phyloP scores from a whole-genome alignment of 2,329 filamentous ascomycete species.

The Fusarium musae region DNA sequence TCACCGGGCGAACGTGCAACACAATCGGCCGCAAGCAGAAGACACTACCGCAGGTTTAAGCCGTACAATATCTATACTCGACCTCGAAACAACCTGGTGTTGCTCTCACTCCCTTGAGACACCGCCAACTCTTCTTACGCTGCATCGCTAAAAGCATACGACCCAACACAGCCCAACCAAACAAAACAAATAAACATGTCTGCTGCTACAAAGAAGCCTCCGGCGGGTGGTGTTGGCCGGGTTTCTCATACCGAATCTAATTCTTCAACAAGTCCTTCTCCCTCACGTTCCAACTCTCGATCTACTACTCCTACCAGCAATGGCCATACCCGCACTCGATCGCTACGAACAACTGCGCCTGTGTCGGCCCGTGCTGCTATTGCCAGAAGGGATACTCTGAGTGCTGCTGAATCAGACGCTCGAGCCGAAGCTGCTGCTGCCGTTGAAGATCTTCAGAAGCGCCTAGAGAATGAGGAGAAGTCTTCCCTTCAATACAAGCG shows the following conservation, averaged over 20 bases:
- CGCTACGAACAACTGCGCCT: constrained; percentile 71
- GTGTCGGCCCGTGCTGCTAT: constrained; percentile 79
- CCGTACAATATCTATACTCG: constrained; percentile 29
- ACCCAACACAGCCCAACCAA: constrained; percentile 25
- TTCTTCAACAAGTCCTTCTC: constrained; percentile 50
- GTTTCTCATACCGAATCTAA: constrained; percentile 55
- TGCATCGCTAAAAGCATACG: constrained; percentile 22
- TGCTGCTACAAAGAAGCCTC: constrained; percentile 64
- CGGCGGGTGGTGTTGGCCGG: constrained; percentile 59
- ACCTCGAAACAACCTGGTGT: constrained; percentile 9
- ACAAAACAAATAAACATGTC: constrained; percentile 56
- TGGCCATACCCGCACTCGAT: constrained; percentile 67
- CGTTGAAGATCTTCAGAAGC: constrained; percentile 85
- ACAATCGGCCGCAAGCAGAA: constrained; percentile 27
- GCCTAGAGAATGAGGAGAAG: constrained; percentile 82
- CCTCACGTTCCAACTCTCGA: constrained; percentile 53
- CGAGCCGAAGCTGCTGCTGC: constrained; percentile 82
- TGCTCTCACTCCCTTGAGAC: constrained; percentile 16
- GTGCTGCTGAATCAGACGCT: constrained; percentile 73
- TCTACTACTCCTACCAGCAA: constrained; percentile 57
- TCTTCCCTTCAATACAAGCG: constrained; percentile 83
- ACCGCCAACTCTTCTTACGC: constrained; percentile 27
- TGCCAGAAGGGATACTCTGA: constrained; percentile 65
- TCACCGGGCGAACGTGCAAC: constrained; percentile 42
- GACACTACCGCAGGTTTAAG: constrained; percentile 16